Conservation (phyloP, 2,329 filamentous ascomycete genomes). For the Trichoderma sp. region DNA sequence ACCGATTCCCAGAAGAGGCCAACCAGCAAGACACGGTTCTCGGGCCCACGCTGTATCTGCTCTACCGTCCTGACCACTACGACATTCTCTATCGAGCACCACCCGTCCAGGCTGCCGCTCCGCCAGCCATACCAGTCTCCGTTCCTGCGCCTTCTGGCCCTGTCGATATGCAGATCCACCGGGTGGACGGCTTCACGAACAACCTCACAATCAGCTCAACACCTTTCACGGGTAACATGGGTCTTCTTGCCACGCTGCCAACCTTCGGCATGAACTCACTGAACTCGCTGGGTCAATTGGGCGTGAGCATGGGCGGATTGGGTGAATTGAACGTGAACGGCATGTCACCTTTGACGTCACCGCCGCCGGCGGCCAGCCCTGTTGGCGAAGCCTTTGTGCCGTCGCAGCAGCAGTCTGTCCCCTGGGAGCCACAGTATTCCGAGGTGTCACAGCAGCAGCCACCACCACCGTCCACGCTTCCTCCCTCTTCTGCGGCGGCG, state of each 20-base stretch:
- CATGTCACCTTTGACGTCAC: constrained; percentile 39
- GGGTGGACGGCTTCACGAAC: constrained; percentile 50
- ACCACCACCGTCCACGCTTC: constrained; percentile 31
- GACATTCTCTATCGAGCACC: constrained; percentile 80
- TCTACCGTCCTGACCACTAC: constrained; percentile 81
- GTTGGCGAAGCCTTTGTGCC: constrained; percentile 37
- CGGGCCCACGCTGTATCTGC: constrained; percentile 57
- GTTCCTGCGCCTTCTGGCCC: constrained; percentile 31
- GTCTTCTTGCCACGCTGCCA: constrained; percentile 50
- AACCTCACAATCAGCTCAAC: constrained; percentile 47
- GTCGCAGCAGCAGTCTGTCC: constrained; percentile 40
- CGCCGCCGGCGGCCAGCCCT: constrained; percentile 30
- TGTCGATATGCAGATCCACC: constrained; percentile 53
- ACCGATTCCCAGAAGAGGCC: constrained; percentile 61
- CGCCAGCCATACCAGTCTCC: constrained; percentile 23
- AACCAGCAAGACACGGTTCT: constrained; percentile 47
- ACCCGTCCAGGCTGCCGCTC: constrained; percentile 16
- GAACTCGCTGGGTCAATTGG: constrained; percentile 1
- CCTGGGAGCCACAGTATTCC: constrained; percentile 40
- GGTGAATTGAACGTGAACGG: background rate
- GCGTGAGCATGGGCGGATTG: constrained; percentile 28
- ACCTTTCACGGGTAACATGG: constrained; percentile 46
- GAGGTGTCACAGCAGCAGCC: constrained; percentile 31
- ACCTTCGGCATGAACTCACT: constrained; percentile 37
- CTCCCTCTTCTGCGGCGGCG: constrained; percentile 37